Evolutionary conservation across 2,329 filamentous ascomycete species (phyloP).

Genomic region (Diplodia seriata): DNA sequence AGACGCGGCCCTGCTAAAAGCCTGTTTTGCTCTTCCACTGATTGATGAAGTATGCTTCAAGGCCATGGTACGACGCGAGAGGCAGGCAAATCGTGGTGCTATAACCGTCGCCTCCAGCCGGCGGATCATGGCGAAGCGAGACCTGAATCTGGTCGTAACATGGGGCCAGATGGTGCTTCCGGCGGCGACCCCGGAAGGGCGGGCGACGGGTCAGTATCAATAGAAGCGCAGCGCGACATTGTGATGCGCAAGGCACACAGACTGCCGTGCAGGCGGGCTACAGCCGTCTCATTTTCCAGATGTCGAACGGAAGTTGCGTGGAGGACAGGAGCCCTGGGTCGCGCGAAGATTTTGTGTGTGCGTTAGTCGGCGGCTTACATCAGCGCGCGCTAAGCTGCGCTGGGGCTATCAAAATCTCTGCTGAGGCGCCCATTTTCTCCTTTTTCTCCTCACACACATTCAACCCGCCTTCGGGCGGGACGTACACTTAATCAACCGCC

Average conservation of each 20-base stretch:
- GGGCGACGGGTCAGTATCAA: conserved; percentile 6
- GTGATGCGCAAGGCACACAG: conserved; percentile 20
- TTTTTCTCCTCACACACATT: conserved; percentile 47
- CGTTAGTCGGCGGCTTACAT: conserved; percentile 21
- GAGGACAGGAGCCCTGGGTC: neutral
- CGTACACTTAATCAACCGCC: conserved; percentile 57
- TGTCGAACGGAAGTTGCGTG: conserved; percentile 5
- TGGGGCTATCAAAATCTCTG: conserved; percentile 26
- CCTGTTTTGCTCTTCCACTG: conserved; percentile 59
- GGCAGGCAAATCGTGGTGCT: conserved; percentile 60
- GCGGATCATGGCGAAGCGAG: conserved; percentile 22
- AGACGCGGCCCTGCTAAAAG: conserved; percentile 62
- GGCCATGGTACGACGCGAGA: conserved; percentile 54
- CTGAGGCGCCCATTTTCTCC: conserved; percentile 7
- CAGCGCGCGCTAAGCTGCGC: conserved; percentile 17
- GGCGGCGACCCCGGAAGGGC: conserved; percentile 3
- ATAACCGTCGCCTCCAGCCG: conserved; percentile 18
- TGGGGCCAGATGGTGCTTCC: conserved; percentile 20
- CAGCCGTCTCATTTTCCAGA: conserved; percentile 16
- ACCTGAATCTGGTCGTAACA: conserved; percentile 15
- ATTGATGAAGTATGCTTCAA: conserved; percentile 58
- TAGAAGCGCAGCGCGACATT: conserved; percentile 19
- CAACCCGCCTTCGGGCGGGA: conserved; percentile 40
- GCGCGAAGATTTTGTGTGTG: conserved; percentile 12
- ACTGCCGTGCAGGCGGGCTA: neutral